These are phyloP conservation scores for Fusarium lateritium DNA, from an alignment of 2,329 filamentous ascomycete genomes.

Conservation along the genomic window DNA sequence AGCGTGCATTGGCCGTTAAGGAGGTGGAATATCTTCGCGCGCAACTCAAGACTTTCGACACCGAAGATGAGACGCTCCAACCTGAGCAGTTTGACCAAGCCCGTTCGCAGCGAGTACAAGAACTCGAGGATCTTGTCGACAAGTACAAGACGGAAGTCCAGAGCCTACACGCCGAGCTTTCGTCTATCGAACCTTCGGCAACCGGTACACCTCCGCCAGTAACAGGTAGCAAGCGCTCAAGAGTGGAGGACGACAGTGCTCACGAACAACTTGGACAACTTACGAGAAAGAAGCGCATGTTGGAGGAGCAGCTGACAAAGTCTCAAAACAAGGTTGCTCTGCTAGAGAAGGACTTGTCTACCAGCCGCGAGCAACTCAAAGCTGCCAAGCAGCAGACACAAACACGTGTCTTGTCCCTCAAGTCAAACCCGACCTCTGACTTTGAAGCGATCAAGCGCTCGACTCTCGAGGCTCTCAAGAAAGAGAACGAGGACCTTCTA, in stretches of 20 bases:
- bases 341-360: conserved; percentile 81
- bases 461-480: conserved; percentile 82
- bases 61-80: conserved; percentile 89
- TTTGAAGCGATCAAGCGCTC: conserved; percentile 86
- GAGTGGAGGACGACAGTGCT: conserved; percentile 72
- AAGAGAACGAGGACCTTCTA: conserved; percentile 88
- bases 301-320: conserved; percentile 82
- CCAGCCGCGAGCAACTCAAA: conserved; percentile 80
- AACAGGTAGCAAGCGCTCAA: conserved; percentile 74
- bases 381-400: conserved; percentile 76
- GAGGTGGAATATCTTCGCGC: conserved; percentile 95
- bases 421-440: conserved; percentile 92
- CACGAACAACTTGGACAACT: conserved; percentile 85
- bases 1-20: conserved; percentile 87
- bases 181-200: conserved; percentile 68
- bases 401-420: conserved; percentile 87
- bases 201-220: conserved; percentile 56
- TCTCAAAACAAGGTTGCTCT: conserved; percentile 79
- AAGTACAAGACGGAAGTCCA: conserved; percentile 88
- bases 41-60: conserved; percentile 89
- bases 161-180: conserved; percentile 80
- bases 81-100: conserved; percentile 83
- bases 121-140: conserved; percentile 89
- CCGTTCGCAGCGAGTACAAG: conserved; percentile 80
- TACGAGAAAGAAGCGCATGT: conserved; percentile 86